phyloP scores from a whole-genome alignment of 2,329 filamentous ascomycete genomes.

The Phoma sp. region DNA sequence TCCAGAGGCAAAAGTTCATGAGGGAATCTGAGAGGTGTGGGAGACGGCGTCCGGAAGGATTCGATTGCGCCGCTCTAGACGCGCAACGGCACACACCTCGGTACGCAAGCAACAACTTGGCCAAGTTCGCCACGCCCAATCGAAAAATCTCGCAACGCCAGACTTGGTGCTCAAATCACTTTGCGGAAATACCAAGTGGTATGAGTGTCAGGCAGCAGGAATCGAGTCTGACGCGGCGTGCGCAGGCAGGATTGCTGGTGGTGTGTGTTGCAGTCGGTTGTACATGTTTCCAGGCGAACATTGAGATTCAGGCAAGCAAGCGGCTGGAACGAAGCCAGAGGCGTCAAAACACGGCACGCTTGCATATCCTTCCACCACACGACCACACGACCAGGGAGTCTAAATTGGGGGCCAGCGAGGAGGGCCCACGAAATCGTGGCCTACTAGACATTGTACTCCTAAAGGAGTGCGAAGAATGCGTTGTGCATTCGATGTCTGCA shows the following conservation, averaged over 20 bases:
- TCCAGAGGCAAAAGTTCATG: not conserved
- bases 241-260: not conserved
- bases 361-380: slow-evolving; percentile 3
- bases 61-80: not conserved
- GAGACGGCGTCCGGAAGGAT: not conserved
- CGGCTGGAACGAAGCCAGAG: slow-evolving; percentile 13
- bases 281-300: not conserved
- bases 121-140: not conserved
- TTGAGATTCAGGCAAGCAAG: slow-evolving; percentile 8
- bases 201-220: not conserved
- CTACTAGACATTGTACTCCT: not conserved
- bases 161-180: not conserved
- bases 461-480: no score
- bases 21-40: not conserved
- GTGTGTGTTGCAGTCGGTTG: not conserved
- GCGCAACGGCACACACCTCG: not conserved
- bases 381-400: not conserved
- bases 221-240: not conserved
- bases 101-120: not conserved
- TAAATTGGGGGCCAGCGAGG: slow-evolving; percentile 2
- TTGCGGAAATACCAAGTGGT: not conserved
- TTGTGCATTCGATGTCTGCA: no score
- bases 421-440: not conserved
- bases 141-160: not conserved
- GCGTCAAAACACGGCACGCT: slow-evolving; percentile 15